phyloP scores from a whole-genome alignment of 1,284 basidiomycete genomes.

The Rhodotorula sp. region DNA sequence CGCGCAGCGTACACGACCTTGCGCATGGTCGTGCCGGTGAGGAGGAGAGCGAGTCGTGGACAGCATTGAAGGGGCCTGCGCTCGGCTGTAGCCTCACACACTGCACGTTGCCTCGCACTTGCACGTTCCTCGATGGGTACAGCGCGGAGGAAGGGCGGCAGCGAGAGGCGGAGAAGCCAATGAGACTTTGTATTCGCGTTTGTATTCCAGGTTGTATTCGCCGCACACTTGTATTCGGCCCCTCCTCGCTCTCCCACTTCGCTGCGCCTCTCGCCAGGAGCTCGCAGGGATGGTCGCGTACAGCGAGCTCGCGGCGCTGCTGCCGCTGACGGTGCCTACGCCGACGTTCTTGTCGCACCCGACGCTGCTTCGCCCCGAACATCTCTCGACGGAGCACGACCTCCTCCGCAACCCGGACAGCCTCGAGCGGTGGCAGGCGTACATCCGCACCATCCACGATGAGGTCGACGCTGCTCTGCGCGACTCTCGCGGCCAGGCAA shows the following conservation, averaged over 20 bases:
- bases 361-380: conserved; percentile 70
- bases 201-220: too few species aligned
- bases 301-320: conserved; percentile 7
- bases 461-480: conserved; percentile 55
- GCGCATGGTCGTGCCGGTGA: too few species aligned
- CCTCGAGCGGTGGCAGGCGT: conserved; percentile 86
- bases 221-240: too few species aligned
- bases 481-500: conserved; percentile 55
- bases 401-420: conserved; percentile 89
- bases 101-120: too few species aligned
- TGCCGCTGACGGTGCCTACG: conserved; percentile 65
- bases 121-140: too few species aligned
- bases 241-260: background rate
- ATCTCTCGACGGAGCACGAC: conserved; percentile 90
- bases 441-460: conserved; percentile 76
- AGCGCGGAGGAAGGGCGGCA: background rate
- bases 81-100: too few species aligned
- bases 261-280: background rate
- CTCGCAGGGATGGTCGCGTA: conserved; percentile 7
- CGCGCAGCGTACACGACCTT: too few species aligned
- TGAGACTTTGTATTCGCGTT: too few species aligned
- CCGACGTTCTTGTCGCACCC: conserved; percentile 78
- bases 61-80: too few species aligned
- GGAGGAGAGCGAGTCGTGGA: too few species aligned
- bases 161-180: background rate